These are phyloP conservation scores for Artemisia tridentata DNA, from an alignment of 129 eudicot species.

Conservation along the genomic window DNA sequence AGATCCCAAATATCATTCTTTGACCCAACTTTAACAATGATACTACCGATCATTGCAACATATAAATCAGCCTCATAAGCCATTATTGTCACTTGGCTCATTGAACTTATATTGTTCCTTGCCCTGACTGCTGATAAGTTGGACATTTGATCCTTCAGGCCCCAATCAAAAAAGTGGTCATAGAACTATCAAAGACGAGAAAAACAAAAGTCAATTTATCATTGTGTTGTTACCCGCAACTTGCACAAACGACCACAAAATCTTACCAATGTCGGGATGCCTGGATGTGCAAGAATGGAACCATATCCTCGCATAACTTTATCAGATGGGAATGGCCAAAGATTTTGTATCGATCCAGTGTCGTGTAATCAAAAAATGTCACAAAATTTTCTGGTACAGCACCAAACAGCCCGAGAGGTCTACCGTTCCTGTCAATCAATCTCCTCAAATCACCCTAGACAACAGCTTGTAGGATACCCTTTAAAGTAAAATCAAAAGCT, in stretches of 20 bases:
- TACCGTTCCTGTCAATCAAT: conserved; percentile 56
- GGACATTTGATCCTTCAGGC: conserved; percentile 49
- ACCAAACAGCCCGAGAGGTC: conserved; percentile 73
- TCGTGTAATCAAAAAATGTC: conserved; percentile 79
- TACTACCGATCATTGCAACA: conserved; percentile 60
- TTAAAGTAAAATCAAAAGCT: conserved; percentile 73
- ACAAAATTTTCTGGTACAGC: conserved; percentile 49
- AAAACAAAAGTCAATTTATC: not conserved
- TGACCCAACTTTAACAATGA: conserved; percentile 59
- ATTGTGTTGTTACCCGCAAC: not conserved
- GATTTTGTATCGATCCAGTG: conserved; percentile 63
- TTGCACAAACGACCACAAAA: not conserved
- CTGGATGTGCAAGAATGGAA: conserved; percentile 84
- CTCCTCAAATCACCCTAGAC: conserved; percentile 75
- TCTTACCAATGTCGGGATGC: conserved; percentile 62
- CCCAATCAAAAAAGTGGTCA: conserved; percentile 77
- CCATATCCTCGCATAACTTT: conserved; percentile 83
- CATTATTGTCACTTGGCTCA: conserved; percentile 63
- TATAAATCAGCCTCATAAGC: conserved; percentile 66
- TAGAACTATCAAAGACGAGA: conserved; percentile 48
- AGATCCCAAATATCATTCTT: conserved; percentile 52
- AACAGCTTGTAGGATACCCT: conserved; percentile 75
- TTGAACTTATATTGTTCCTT: conserved; percentile 47
- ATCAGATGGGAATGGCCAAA: conserved; percentile 75
- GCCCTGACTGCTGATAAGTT: conserved; percentile 38